Conservation (phyloP, 257 asterid species). For the Knoxia roxburghii region DNA sequence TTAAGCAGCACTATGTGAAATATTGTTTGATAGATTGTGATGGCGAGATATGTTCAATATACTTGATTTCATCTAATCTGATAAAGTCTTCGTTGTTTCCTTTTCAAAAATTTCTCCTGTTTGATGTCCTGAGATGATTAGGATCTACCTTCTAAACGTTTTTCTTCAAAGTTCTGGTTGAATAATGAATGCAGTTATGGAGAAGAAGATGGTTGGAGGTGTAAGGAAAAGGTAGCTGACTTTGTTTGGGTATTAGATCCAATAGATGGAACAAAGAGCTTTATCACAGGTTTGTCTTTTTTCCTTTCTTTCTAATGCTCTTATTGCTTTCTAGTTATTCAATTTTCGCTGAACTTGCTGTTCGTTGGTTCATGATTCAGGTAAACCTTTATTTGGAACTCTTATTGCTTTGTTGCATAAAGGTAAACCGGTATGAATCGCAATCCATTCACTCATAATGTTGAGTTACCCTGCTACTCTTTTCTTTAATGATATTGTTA, state of each 20-base stretch:
- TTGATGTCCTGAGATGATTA: neutral
- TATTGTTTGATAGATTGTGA: too few species aligned
- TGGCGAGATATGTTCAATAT: too few species aligned
- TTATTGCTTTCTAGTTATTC: neutral
- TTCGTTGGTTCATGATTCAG: conserved; percentile 26
- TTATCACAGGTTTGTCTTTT: conserved; percentile 61
- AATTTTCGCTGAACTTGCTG: neutral
- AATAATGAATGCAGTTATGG: conserved; percentile 55
- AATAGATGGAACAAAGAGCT: conserved; percentile 96
- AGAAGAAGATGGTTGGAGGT: conserved; percentile 92
- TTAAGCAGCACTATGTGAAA: too few species aligned
- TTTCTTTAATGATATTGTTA: neutral
- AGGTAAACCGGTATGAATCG: conserved; percentile 79
- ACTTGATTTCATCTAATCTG: too few species aligned
- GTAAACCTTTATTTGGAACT: conserved; percentile 94
- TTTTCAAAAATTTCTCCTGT: neutral
- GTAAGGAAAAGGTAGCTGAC: conserved; percentile 62
- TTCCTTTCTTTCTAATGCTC: neutral
- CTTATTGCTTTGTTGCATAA: conserved; percentile 75
- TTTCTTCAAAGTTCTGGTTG: neutral
- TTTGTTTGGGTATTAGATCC: conserved; percentile 98
- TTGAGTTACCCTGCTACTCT: neutral
- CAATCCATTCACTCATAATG: conserved; percentile 13
- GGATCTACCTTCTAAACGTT: neutral
- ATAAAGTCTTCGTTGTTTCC: too few species aligned